These are phyloP conservation scores for Cyberlindnera americana DNA, from an alignment of 805 yeast species.

Conservation along the genomic window DNA sequence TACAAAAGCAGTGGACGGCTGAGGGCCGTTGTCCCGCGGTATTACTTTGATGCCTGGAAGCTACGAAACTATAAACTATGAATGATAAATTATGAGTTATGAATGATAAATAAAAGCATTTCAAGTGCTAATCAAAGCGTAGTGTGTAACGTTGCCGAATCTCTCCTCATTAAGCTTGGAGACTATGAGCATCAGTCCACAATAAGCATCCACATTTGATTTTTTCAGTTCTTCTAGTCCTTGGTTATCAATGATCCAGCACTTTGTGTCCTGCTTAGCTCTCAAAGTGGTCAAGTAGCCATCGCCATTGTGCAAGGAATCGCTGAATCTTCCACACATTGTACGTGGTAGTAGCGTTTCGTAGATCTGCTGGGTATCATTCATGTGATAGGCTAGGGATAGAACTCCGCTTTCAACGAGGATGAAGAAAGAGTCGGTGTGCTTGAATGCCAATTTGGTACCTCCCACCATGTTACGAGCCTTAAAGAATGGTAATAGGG, in stretches of 20 bases:
- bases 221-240: conserved; percentile 43
- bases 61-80: neutral
- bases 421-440: conserved; percentile 40
- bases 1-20: too few species aligned
- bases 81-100: too few species aligned
- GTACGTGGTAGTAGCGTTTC: conserved; percentile 52
- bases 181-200: conserved; percentile 61
- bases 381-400: conserved; percentile 49
- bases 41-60: neutral
- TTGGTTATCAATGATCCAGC: conserved; percentile 62
- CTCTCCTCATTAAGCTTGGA: conserved; percentile 64
- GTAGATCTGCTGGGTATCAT: conserved; percentile 29
- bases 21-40: neutral
- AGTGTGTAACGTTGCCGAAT: conserved; percentile 72
- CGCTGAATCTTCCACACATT: conserved; percentile 44
- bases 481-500: conserved; percentile 16
- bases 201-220: conserved; percentile 51
- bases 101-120: too few species aligned
- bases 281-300: conserved; percentile 44
- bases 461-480: conserved; percentile 49
- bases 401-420: conserved; percentile 55
- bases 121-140: conserved; percentile 57
- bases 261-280: conserved; percentile 57
- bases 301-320: conserved; percentile 26
- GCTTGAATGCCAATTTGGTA: conserved; percentile 39